Percentiles rank a stretch among this genome's conserved stretches.
Evolutionary conservation across 2,329 filamentous ascomycete species (phyloP).

Genomic region (Epichloe uncinata): DNA sequence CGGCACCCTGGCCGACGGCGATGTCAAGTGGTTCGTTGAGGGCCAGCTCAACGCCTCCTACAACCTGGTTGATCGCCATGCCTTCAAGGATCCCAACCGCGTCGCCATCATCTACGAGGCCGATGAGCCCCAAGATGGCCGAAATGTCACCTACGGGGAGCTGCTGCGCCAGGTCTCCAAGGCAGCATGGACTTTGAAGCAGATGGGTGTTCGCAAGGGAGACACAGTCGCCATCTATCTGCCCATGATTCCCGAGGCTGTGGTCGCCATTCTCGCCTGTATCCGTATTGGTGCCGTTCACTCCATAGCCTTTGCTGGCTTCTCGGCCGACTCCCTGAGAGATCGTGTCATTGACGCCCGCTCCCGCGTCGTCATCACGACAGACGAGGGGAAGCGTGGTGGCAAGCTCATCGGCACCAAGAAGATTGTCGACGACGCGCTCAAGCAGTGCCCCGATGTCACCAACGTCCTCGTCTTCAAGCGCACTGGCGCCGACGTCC

Average conservation of each 20-base stretch:
- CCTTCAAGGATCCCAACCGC: slow-evolving; percentile 85
- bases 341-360: slow-evolving; percentile 87
- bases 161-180: slow-evolving; percentile 84
- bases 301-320: slow-evolving; percentile 95
- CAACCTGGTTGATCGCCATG: slow-evolving; percentile 95
- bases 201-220: slow-evolving; percentile 93
- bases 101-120: slow-evolving; percentile 98
- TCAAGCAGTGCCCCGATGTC: slow-evolving; percentile 90
- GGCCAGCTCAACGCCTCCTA: slow-evolving; percentile 89
- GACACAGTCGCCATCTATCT: slow-evolving; percentile 96
- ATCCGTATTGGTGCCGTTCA: slow-evolving; percentile 88
- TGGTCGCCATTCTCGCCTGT: slow-evolving; percentile 85
- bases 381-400: slow-evolving; percentile 94
- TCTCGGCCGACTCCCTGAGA: slow-evolving; percentile 89
- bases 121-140: slow-evolving; percentile 77
- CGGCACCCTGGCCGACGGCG: slow-evolving; percentile 64
- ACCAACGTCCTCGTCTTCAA: slow-evolving; percentile 81
- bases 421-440: slow-evolving; percentile 95
- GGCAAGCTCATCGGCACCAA: slow-evolving; percentile 96
- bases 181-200: slow-evolving; percentile 75
- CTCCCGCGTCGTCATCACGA: slow-evolving; percentile 89
- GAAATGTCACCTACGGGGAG: slow-evolving; percentile 84
- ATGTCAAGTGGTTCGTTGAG: slow-evolving; percentile 90
- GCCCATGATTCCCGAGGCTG: slow-evolving; percentile 95
- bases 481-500: slow-evolving; percentile 85